Evolutionary conservation across 2,329 filamentous ascomycete species (phyloP), one percentile per base, ranked within the genome.

Genomic region (Pseudogymnoascus sp.): DNA sequence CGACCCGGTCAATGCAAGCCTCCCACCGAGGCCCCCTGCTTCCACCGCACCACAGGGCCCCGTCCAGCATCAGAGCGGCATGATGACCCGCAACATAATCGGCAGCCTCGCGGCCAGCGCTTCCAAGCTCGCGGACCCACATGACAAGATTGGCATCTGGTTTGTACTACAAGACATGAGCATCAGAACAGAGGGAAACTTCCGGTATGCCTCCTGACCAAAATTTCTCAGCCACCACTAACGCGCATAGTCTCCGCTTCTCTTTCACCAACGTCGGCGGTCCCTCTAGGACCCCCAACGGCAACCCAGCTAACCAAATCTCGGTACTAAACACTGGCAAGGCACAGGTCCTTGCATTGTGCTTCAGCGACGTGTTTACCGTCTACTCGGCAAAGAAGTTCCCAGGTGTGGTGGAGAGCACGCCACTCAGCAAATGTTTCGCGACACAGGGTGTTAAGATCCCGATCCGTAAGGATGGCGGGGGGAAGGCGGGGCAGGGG

Each of bases 351-450:
- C 81, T 97, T 15, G 92, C 93, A 0, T 88, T 87, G 7, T 87
- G 86, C 68, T 97, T 93, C 75, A 95, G 90, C 57, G 89, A 96
- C 4, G 82, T 86, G 2, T 97, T 99, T 78, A 90, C 91, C 60
- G 94, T 99, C 31, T 97, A 88, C 75, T 96, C 90, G 2, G 94
- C 94, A 57, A 99, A 99, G 81, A 97, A 97, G 71, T 99, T 99
- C 74, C 94, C 94, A 0, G 94, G 94, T 40, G 94, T 99, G 1
- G 96, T 96, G 62, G 93, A 97, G 73, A 95, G 89, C 73, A 99
- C 94, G 0, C 76, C 85, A 3, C 78, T 97, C 15, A 97, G 92
- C 80, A 96, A 95, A 74, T 90, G 86, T 64, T 97, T 99, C 76
- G 93, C 94, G 3, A 81, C 84, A 1, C 94, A 99, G 71, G 94